These are phyloP conservation scores for Jaltomata sinuosa DNA, from an alignment of 257 asterid species.

Conservation along the genomic window DNA sequence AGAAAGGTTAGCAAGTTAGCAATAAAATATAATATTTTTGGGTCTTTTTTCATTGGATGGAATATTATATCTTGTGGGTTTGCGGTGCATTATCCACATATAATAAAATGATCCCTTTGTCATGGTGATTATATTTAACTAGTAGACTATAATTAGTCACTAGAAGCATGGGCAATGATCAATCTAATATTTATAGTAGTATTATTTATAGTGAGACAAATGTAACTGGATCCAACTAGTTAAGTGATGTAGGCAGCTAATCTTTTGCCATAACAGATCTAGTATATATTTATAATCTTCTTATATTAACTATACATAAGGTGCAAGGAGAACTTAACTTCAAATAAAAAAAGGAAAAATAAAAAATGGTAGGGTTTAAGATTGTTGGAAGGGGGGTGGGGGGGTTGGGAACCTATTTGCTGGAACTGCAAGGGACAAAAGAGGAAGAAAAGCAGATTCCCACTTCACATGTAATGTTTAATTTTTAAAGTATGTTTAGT, in stretches of 20 bases:
- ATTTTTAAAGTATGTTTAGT: constrained; percentile 14
- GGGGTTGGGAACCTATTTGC: constrained; percentile 3
- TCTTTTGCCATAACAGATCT: neutral
- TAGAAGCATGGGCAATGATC: constrained; percentile 12
- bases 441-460: constrained; percentile 25
- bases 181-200: neutral
- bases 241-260: constrained; percentile 2
- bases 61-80: neutral
- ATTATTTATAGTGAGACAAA: constrained; percentile 14
- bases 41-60: neutral
- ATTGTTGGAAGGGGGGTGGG: neutral
- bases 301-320: neutral
- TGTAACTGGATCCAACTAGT: constrained; percentile 23
- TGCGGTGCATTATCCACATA: neutral
- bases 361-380: neutral
- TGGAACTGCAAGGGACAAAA: constrained; percentile 32
- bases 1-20: neutral
- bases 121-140: neutral
- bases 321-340: neutral
- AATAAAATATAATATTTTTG: neutral
- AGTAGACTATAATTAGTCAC: constrained; percentile 1
- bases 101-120: neutral
- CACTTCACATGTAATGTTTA: constrained; percentile 29
- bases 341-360: neutral
- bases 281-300: neutral